Evolutionary conservation across 139 green algal genomes (phyloP).

Genomic region (Chlorokybus atmophyticus): DNA sequence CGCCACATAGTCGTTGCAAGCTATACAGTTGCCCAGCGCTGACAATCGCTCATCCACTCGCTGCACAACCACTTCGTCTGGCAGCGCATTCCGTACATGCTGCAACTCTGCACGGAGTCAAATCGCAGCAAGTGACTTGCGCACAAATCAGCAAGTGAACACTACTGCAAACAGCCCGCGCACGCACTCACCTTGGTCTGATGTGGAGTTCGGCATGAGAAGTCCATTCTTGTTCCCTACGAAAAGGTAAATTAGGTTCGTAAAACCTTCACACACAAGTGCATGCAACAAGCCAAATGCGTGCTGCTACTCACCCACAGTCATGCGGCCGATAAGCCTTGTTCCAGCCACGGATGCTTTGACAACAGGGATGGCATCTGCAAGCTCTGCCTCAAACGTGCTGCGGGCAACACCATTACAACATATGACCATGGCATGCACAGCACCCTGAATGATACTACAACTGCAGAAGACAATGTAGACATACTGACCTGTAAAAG

Average conservation of each 20-base stretch:
- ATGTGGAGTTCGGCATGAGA: constrained; percentile 85
- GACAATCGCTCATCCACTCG: constrained; percentile 90
- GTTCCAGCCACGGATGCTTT: constrained; percentile 85
- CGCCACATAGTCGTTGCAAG: constrained; percentile 96
- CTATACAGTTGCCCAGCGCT: constrained; percentile 94
- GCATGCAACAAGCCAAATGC: neutral
- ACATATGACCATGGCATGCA: neutral
- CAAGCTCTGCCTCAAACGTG: constrained; percentile 91
- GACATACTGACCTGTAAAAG: constrained; percentile 71
- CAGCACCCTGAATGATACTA: neutral
- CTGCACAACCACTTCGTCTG: constrained; percentile 95
- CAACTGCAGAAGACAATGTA: neutral
- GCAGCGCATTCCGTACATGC: constrained; percentile 69
- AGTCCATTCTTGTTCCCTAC: constrained; percentile 93
- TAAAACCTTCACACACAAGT: neutral
- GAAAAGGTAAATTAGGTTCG: too few relatives aligned
- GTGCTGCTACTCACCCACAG: constrained; percentile 16
- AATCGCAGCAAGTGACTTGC: neutral
- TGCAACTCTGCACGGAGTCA: neutral
- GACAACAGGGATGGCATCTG: constrained; percentile 91
- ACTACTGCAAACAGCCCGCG: neutral
- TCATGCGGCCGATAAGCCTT: constrained; percentile 80
- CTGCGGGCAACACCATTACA: constrained; percentile 32
- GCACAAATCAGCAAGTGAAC: too few relatives aligned
- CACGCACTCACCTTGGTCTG: constrained; percentile 62